Evolutionary conservation across 257 asterid species (phyloP), one percentile per base, ranked within the genome.

Genomic region (Ligustrum vulgare): DNA sequence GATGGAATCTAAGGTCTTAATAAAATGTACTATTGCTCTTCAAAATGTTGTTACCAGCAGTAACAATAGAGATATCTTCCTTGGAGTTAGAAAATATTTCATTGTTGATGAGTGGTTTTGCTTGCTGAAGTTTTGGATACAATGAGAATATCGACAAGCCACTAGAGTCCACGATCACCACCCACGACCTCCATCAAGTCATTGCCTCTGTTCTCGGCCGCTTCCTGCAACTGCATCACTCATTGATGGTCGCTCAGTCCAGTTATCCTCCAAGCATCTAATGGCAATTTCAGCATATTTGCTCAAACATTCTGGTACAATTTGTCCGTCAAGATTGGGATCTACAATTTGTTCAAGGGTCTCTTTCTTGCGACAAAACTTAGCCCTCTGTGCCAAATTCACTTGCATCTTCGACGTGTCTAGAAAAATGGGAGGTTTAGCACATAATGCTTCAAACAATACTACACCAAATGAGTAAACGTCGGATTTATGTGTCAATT

Each of bases 401-500:
- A 78, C 91, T 79, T 82, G 79, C 70, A 78, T 90, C 16, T 72
- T 71, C 0, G 90, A 81, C 10, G 77, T 13, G 45, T 18, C 58
- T 0, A 80, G 80, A 3, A 80, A 66, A 15, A 91, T 56, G 0
- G 86, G 84, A 2, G 92, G 82, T 75, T 91, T 70, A 0, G 86
- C 89, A 6, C 93, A 87, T 11, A 88, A 43, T 2, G 84, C 88
- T 60, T 91, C 96, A 0, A 91, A 80, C 70, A 91, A 6, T 10
- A 91, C 94, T 4, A 90, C 94, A 0, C 94, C 96, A 54, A 91
- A 90, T 0, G 97, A 91, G 74, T 89, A 91, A 1, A 89, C 96
- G 45, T 91, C 92, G 3, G 96, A 91, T 60, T 86, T 86, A 22
- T 82, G 91, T 5, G 97, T 91, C 3, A 91, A 47, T 41, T 88